Conservation (phyloP, 2,329 filamentous ascomycete species). For the Atkinsonella hypoxylon region DNA sequence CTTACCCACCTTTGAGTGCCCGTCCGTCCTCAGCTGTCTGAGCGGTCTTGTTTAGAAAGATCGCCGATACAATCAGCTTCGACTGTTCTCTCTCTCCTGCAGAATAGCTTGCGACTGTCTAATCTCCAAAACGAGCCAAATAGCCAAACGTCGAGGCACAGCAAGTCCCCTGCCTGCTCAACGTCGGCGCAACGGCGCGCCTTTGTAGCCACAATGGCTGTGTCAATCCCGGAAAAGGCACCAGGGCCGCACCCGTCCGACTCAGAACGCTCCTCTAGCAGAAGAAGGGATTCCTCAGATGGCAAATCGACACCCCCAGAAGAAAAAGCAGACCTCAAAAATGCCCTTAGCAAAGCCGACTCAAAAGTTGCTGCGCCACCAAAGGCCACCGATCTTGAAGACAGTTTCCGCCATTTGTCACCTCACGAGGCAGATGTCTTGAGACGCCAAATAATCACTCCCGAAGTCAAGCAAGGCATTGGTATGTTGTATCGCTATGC, state of each 20-base stretch:
- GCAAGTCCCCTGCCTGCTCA: neutral
- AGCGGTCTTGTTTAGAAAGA: neutral
- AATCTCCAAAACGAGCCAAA: neutral
- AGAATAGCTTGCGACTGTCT: neutral
- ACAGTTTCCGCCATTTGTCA: slow-evolving; percentile 51
- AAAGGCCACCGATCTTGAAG: slow-evolving; percentile 28
- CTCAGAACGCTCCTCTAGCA: slow-evolving; percentile 4
- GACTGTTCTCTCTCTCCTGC: neutral
- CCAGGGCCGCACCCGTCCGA: neutral
- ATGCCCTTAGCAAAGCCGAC: slow-evolving; percentile 9
- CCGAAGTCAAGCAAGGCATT: slow-evolving; percentile 51
- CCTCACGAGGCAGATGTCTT: slow-evolving; percentile 54
- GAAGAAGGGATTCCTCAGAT: slow-evolving; percentile 3
- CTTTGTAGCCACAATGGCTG: slow-evolving; percentile 5
- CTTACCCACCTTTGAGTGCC: neutral
- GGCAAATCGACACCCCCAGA: slow-evolving; percentile 1
- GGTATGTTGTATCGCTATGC: slow-evolving; percentile 59
- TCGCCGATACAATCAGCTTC: neutral
- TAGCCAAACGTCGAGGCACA: neutral
- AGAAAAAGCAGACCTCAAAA: slow-evolving; percentile 4
- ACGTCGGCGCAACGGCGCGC: slow-evolving; percentile 2
- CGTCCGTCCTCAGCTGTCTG: neutral
- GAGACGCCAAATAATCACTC: slow-evolving; percentile 54
- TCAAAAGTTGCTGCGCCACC: slow-evolving; percentile 12
- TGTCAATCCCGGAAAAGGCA: slow-evolving; percentile 1